Conservation (phyloP, 176 grass and related monocot species). For the Ampelocalamus luodianensis region DNA sequence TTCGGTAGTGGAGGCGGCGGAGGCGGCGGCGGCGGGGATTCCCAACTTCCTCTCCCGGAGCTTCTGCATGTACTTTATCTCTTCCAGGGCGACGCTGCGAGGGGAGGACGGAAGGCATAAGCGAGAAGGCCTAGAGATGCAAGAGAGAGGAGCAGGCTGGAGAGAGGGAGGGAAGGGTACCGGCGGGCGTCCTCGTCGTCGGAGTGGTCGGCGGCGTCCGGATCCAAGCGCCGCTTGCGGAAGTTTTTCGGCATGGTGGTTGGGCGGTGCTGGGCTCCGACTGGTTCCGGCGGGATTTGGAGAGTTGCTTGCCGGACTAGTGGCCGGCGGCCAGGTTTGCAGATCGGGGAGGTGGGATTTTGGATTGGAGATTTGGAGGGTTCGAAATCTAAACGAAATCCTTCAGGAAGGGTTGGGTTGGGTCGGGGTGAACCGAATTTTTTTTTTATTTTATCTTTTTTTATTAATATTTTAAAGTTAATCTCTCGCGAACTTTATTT, state of each 20-base stretch:
- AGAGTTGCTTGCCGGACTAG: constrained; percentile 29
- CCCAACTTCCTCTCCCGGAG: constrained; percentile 65
- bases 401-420: not conserved
- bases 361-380: constrained; percentile 26
- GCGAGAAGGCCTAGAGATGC: not conserved
- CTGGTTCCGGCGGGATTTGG: not conserved
- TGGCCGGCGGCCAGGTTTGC: constrained; percentile 45
- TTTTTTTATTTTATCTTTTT: no score
- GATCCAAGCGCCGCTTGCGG: constrained; percentile 64
- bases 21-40: constrained; percentile 44
- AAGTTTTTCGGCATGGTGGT: constrained; percentile 61
- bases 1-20: not conserved
- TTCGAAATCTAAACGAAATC: not conserved
- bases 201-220: constrained; percentile 55
- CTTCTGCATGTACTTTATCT: constrained; percentile 74
- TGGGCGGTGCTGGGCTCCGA: not conserved
- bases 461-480: no score
- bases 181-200: constrained; percentile 64
- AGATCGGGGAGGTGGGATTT: constrained; percentile 1
- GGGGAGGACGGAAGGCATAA: not conserved
- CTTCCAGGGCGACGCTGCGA: constrained; percentile 65
- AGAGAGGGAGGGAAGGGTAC: constrained; percentile 13
- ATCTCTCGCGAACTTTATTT: no score
- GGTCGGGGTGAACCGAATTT: not conserved
- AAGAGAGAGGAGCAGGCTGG: not conserved